Percentiles rank a stretch among this genome's conserved stretches.
Conservation (phyloP, 352 stramenopile species). For the Globisporangium paroecandrum region DNA sequence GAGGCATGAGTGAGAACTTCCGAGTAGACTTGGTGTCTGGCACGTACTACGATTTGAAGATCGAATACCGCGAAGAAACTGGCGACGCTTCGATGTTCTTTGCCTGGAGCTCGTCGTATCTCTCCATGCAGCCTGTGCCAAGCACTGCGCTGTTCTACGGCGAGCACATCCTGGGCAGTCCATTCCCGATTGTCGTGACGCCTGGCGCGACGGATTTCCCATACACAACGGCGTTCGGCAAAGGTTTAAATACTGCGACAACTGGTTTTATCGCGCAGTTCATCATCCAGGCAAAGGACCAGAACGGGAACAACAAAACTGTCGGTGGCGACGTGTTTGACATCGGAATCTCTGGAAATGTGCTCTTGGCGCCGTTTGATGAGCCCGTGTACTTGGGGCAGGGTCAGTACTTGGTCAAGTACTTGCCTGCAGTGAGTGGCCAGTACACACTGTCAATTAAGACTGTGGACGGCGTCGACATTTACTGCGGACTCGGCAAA, state of each 20-base stretch:
- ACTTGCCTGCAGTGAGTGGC: conserved; percentile 80
- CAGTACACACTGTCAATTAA: conserved; percentile 89
- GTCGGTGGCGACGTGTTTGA: conserved; percentile 74
- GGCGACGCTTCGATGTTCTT: conserved; percentile 85
- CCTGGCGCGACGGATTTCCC: conserved; percentile 94
- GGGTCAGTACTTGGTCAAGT: conserved; percentile 90
- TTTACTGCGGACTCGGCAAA: conserved; percentile 92
- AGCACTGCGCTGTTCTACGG: conserved; percentile 78
- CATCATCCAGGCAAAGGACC: conserved; percentile 93
- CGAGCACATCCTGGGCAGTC: conserved; percentile 92
- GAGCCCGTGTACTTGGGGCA: conserved; percentile 86
- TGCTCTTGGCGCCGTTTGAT: conserved; percentile 53
- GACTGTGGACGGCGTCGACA: conserved; percentile 90
- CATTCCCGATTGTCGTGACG: conserved; percentile 86
- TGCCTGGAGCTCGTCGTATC: conserved; percentile 91
- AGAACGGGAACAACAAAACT: conserved; percentile 91
- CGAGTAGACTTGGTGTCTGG: conserved; percentile 57
- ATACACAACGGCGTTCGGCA: conserved; percentile 89
- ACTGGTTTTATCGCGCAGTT: conserved; percentile 89
- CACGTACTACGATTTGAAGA: conserved; percentile 90
- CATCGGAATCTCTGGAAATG: conserved; percentile 48
- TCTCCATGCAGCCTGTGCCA: conserved; percentile 83
- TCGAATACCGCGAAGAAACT: conserved; percentile 95
- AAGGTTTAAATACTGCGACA: conserved; percentile 63
- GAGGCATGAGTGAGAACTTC: conserved; percentile 62